phyloP scores from a whole-genome alignment of 768 basidiomycete species.

The Wakefieldia striispora region DNA sequence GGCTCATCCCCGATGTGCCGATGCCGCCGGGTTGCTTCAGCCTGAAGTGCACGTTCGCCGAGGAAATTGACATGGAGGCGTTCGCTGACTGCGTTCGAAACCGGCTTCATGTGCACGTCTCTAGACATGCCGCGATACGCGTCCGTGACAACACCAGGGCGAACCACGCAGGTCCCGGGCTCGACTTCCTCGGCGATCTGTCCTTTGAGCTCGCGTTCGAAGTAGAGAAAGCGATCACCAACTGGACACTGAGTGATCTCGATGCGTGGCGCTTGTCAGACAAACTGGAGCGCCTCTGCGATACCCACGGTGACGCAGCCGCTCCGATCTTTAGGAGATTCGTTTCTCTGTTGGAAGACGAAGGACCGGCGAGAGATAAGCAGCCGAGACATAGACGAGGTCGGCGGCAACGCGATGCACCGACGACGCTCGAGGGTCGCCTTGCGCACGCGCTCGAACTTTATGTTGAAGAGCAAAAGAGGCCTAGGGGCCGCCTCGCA shows the following conservation, averaged over 20 bases:
- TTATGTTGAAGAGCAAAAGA: conserved; percentile 24
- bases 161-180: neutral
- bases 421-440: conserved; percentile 10
- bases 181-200: conserved; percentile 28
- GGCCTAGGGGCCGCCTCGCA: conserved; percentile 24
- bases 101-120: conserved; percentile 22
- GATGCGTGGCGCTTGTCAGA: conserved; percentile 25
- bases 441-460: conserved; percentile 17
- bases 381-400: neutral
- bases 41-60: conserved; percentile 30
- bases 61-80: conserved; percentile 22
- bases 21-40: conserved; percentile 31
- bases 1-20: conserved; percentile 22
- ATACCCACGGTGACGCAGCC: conserved; percentile 9
- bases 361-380: neutral
- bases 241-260: conserved; percentile 21
- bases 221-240: conserved; percentile 36
- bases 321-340: conserved; percentile 26
- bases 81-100: conserved; percentile 27
- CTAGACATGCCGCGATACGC: conserved; percentile 5
- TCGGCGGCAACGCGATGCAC: neutral
- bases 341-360: conserved; percentile 19
- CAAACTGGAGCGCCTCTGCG: conserved; percentile 20
- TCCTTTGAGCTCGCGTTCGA: conserved; percentile 39
- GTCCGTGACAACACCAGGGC: conserved; percentile 18